phyloP scores from a whole-genome alignment of 495 filamentous ascomycete genomes.

The Parmelia sp. region DNA sequence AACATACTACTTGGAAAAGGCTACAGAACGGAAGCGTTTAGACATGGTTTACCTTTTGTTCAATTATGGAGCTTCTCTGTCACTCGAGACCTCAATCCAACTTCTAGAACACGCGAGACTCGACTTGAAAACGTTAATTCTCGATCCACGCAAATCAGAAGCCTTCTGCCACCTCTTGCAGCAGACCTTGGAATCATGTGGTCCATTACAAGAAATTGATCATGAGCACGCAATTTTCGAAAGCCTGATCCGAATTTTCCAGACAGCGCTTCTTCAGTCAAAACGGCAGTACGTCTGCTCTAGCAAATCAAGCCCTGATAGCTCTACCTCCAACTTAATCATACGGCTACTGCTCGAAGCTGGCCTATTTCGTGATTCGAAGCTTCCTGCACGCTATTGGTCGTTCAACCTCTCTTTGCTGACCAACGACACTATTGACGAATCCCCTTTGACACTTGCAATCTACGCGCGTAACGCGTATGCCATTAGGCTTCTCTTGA shows the following conservation, averaged over 20 bases:
- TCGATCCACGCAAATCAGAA: background rate
- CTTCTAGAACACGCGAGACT: background rate
- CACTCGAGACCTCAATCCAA: background rate
- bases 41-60: background rate
- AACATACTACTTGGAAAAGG: background rate
- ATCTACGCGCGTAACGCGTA: background rate
- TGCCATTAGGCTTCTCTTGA: background rate
- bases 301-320: background rate
- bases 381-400: background rate
- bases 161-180: background rate
- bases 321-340: background rate
- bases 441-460: background rate
- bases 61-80: background rate
- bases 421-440: background rate
- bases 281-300: background rate
- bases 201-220: background rate
- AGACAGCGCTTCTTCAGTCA: background rate
- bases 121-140: background rate
- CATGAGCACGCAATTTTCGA: background rate
- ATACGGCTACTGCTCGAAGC: background rate
- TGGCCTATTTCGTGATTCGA: constrained; percentile 1
- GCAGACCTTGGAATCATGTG: background rate
- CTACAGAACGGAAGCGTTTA: background rate
- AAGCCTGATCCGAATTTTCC: background rate
- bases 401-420: background rate